Conservation (phyloP, 2,329 filamentous ascomycete species). For the Hypoxylon sp. region DNA sequence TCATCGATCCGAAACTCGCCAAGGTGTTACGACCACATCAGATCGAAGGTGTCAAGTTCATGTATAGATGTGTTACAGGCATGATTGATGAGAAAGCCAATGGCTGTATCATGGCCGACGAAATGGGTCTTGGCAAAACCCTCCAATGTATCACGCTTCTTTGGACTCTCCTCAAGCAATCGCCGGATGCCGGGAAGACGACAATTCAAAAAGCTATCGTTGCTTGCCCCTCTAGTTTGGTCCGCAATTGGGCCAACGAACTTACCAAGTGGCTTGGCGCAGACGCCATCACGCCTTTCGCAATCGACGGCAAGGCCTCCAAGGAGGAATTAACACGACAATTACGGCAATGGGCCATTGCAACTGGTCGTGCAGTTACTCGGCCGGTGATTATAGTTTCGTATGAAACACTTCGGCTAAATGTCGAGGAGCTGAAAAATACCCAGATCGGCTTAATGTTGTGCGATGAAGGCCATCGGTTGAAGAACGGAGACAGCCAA, state of each 20-base stretch:
- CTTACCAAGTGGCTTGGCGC: constrained; percentile 95
- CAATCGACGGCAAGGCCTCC: constrained; percentile 94
- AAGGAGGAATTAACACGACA: constrained; percentile 94
- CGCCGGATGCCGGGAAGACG: constrained; percentile 91
- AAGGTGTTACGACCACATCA: constrained; percentile 97
- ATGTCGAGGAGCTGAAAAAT: constrained; percentile 90
- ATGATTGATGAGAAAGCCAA: constrained; percentile 94
- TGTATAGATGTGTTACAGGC: constrained; percentile 96
- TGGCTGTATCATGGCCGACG: constrained; percentile 99
- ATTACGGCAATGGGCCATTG: constrained; percentile 93
- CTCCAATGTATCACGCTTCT: constrained; percentile 96
- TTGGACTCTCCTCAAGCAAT: constrained; percentile 97
- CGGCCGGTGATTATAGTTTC: constrained; percentile 97
- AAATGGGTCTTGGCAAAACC: constrained; percentile 98
- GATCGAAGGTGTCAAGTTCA: constrained; percentile 97
- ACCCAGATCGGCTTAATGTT: constrained; percentile 93
- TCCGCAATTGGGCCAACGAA: constrained; percentile 98
- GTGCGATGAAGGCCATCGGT: constrained; percentile 94
- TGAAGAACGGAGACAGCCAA: constrained; percentile 97
- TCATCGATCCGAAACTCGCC: constrained; percentile 90
- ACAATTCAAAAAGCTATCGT: constrained; percentile 98
- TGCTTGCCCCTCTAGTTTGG: constrained; percentile 94
- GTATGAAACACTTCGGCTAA: constrained; percentile 93
- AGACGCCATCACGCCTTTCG: constrained; percentile 92
- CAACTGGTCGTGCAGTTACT: constrained; percentile 89